Evolutionary conservation across 441 rosid species (phyloP).

Genomic region (Eruca vesicaria): DNA sequence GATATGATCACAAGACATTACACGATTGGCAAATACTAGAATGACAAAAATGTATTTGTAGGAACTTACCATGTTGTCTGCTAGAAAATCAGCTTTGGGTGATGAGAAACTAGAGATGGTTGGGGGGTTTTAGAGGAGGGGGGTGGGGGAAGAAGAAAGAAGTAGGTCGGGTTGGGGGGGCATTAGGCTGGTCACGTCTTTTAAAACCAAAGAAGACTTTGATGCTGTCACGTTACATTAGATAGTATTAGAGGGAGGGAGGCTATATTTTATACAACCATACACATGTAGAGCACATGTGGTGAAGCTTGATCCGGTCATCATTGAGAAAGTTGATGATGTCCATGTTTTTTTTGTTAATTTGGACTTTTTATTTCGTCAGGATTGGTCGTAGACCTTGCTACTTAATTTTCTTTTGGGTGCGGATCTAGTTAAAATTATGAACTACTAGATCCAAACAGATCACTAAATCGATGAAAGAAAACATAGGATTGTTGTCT

Average conservation of each 20-base stretch:
- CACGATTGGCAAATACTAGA: neutral
- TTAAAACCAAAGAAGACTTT: slow-evolving; percentile 26
- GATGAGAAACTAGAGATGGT: slow-evolving; percentile 17
- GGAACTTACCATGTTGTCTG: slow-evolving; percentile 28
- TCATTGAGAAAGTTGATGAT: slow-evolving; percentile 31
- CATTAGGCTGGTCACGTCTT: slow-evolving; percentile 42
- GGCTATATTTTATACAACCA: slow-evolving; percentile 7
- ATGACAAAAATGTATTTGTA: neutral
- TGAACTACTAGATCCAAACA: neutral
- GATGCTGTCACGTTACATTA: slow-evolving; percentile 37
- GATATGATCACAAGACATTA: neutral
- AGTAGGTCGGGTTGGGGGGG: slow-evolving; percentile 27
- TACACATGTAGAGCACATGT: slow-evolving; percentile 27
- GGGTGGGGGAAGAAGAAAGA: neutral
- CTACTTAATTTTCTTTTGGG: neutral
- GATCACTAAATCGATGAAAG: neutral
- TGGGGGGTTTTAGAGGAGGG: slow-evolving; percentile 16
- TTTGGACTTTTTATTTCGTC: slow-evolving; percentile 21
- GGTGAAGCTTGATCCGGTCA: slow-evolving; percentile 24
- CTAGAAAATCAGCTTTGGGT: slow-evolving; percentile 14
- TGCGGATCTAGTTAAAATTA: neutral
- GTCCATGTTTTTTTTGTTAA: slow-evolving; percentile 30
- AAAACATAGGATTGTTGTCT: neutral
- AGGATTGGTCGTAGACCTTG: slow-evolving; percentile 16
- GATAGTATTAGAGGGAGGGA: slow-evolving; percentile 2